Percentiles rank a stretch among this genome's conserved stretches.
These are phyloP conservation scores for Kazachstania bromeliacearum DNA, from an alignment of 805 yeast species.

Conservation along the genomic window DNA sequence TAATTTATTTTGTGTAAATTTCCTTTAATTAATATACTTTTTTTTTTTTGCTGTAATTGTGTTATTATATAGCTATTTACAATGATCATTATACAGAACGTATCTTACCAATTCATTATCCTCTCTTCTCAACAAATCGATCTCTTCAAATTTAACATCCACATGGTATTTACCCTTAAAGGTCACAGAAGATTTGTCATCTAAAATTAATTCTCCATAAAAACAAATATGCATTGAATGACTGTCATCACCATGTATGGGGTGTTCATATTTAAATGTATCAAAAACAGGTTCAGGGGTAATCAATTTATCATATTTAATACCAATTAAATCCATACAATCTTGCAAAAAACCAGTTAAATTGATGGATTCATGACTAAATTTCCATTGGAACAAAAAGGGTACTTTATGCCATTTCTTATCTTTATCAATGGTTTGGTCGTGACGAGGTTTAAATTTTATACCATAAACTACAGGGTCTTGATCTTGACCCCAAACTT, in stretches of 20 bases:
- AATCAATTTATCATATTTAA: constrained; percentile 20
- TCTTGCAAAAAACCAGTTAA: constrained; percentile 10
- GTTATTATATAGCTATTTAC: neutral
- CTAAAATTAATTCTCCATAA: constrained; percentile 22
- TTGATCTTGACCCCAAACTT: constrained; percentile 27
- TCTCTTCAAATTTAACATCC: constrained; percentile 23
- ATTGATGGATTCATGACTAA: constrained; percentile 19
- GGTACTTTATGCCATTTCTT: constrained; percentile 21
- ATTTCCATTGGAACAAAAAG: constrained; percentile 19
- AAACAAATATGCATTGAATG: constrained; percentile 25
- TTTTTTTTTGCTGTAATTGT: neutral
- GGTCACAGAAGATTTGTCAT: constrained; percentile 15
- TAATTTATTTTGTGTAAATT: neutral
- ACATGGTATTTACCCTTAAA: constrained; percentile 27
- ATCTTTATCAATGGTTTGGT: neutral
- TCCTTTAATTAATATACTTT: too few species aligned
- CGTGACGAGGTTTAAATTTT: constrained; percentile 12
- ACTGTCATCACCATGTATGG: neutral
- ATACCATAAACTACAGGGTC: constrained; percentile 25
- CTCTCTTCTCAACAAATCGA: constrained; percentile 23
- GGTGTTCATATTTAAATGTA: constrained; percentile 16
- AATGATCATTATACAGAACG: constrained; percentile 15
- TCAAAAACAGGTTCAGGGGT: constrained; percentile 20
- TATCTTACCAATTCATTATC: constrained; percentile 21
- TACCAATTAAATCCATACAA: constrained; percentile 15